Evolutionary conservation across 306 rosid species (phyloP).

Genomic region (Abrus pulchellus): DNA sequence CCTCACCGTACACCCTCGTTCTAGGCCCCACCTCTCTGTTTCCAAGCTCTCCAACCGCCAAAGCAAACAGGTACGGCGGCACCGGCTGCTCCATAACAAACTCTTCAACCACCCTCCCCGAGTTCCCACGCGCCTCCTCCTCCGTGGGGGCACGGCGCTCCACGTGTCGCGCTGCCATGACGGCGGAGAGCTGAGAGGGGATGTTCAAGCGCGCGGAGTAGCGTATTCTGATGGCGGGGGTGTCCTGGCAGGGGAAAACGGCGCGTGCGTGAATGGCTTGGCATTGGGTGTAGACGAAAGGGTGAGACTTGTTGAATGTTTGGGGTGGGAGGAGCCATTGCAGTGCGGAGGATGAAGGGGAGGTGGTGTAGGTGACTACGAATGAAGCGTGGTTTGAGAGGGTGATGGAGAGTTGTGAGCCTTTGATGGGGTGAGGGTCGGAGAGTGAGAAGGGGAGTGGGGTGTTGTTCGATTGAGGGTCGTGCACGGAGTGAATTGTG

Average conservation of each 20-base stretch:
- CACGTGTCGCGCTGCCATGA: slow-evolving; percentile 77
- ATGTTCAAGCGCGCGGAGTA: slow-evolving; percentile 68
- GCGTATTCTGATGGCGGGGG: slow-evolving; percentile 82
- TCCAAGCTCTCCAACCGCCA: slow-evolving; percentile 83
- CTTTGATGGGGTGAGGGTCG: slow-evolving; percentile 62
- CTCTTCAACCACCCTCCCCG: slow-evolving; percentile 85
- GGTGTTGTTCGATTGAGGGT: slow-evolving; percentile 48
- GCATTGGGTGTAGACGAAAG: slow-evolving; percentile 93
- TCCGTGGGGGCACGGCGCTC: slow-evolving; percentile 56
- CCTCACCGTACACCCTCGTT: slow-evolving; percentile 86
- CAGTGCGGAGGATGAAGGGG: slow-evolving; percentile 85
- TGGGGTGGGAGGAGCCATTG: slow-evolving; percentile 91
- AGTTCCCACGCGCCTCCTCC: slow-evolving; percentile 52
- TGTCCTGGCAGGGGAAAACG: slow-evolving; percentile 91
- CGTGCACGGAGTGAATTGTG: slow-evolving; percentile 59
- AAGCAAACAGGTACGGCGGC: slow-evolving; percentile 93
- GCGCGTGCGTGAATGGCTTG: slow-evolving; percentile 94
- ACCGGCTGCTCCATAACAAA: slow-evolving; percentile 88
- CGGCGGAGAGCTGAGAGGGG: slow-evolving; percentile 71
- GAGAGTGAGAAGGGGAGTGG: slow-evolving; percentile 69
- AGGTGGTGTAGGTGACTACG: slow-evolving; percentile 62
- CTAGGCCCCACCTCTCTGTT: slow-evolving; percentile 87
- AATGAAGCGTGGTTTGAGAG: slow-evolving; percentile 69
- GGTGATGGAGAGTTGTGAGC: slow-evolving; percentile 64
- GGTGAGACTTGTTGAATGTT: slow-evolving; percentile 71